Conservation (phyloP, 257 asterid genomes). For the Paulownia fortunei region DNA sequence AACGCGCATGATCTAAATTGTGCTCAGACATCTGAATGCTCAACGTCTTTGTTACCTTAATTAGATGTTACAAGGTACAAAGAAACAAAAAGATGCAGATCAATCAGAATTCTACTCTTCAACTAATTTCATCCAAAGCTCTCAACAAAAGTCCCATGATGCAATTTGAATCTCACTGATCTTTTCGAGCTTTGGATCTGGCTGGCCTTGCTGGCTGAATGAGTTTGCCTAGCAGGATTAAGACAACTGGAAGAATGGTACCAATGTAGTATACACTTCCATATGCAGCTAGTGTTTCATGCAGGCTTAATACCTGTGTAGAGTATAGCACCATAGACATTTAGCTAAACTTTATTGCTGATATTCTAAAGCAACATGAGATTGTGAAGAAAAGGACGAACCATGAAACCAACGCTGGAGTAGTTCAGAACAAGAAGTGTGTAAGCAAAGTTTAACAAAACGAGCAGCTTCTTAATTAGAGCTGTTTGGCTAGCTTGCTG, state of each 20-base stretch:
- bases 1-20: too few species aligned
- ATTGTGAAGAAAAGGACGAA: slow-evolving; percentile 31
- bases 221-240: slow-evolving; percentile 73
- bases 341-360: neutral
- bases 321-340: neutral
- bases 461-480: slow-evolving; percentile 51
- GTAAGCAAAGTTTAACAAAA: slow-evolving; percentile 62
- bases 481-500: slow-evolving; percentile 65
- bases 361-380: neutral
- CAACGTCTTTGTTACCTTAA: neutral
- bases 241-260: slow-evolving; percentile 63
- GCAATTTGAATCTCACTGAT: slow-evolving; percentile 49
- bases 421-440: slow-evolving; percentile 76
- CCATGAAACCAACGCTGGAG: slow-evolving; percentile 84
- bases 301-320: slow-evolving; percentile 75
- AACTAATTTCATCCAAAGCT: slow-evolving; percentile 12
- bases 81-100: slow-evolving; percentile 25
- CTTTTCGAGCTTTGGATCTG: slow-evolving; percentile 70
- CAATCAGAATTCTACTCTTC: neutral
- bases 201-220: slow-evolving; percentile 70
- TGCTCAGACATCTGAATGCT: neutral
- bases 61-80: slow-evolving; percentile 24
- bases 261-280: slow-evolving; percentile 89
- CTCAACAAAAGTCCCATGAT: slow-evolving; percentile 21
- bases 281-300: slow-evolving; percentile 74